These are phyloP conservation scores for Backusella circina DNA, from an alignment of 192 early-diverging fungal genomes.

Conservation along the genomic window DNA sequence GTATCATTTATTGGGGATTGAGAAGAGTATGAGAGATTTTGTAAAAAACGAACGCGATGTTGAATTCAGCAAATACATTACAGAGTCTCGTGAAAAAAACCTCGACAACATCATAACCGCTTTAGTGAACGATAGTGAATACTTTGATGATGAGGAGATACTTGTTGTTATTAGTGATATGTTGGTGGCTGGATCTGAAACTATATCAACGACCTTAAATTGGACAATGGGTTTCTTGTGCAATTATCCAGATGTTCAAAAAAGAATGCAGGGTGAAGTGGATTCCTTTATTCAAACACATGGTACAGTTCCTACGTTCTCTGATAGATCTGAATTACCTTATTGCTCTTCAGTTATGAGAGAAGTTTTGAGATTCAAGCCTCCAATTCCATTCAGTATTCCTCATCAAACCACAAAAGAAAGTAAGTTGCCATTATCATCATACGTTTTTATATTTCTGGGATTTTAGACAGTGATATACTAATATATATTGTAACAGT, in stretches of 20 bases:
- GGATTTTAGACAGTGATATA: neutral
- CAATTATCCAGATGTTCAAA: neutral
- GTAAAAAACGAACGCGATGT: neutral
- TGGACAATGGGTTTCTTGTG: neutral
- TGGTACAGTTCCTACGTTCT: neutral
- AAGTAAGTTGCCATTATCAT: neutral
- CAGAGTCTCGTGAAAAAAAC: neutral
- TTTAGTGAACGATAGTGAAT: neutral
- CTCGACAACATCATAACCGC: neutral
- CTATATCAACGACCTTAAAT: neutral
- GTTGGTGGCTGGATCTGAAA: neutral
- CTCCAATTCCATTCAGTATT: neutral
- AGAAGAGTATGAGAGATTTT: neutral
- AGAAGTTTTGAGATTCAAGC: neutral
- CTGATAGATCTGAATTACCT: neutral
- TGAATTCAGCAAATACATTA: neutral
- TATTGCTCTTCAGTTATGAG: neutral
- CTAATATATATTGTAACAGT: neutral
- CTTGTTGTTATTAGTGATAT: constrained; percentile 1
- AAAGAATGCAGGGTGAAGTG: neutral
- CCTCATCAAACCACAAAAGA: neutral
- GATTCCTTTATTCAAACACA: neutral
- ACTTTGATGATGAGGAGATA: neutral
- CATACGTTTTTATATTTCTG: neutral
- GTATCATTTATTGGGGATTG: neutral